Evolutionary conservation across 306 rosid genomes (phyloP).

Genomic region (Purshia tridentata): DNA sequence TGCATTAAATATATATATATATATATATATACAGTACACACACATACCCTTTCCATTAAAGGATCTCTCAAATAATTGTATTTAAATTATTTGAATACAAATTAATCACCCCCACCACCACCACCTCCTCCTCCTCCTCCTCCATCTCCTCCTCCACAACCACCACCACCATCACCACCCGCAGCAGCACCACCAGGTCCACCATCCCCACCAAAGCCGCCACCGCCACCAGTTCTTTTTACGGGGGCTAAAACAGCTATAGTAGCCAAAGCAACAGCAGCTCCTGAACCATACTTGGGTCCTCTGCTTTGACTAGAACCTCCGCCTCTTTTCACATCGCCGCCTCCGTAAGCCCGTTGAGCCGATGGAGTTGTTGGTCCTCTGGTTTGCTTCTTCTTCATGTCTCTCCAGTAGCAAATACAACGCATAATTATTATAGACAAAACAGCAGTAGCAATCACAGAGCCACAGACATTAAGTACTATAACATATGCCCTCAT

Average conservation of each 20-base stretch:
- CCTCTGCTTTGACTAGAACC: not conserved
- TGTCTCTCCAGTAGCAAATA: not conserved
- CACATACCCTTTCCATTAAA: no score
- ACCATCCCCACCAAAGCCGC: slow-evolving; percentile 1
- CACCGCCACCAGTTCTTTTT: not conserved
- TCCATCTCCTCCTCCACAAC: no score
- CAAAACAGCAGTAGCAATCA: not conserved
- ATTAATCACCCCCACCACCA: no score
- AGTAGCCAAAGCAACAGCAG: slow-evolving; percentile 26
- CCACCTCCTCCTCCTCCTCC: no score
- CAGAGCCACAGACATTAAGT: slow-evolving; percentile 9
- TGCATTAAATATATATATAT: no score
- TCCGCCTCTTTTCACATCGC: slow-evolving; percentile 1
- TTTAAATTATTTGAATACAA: no score
- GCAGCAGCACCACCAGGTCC: not conserved
- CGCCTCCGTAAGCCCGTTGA: not conserved
- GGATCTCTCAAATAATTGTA: no score
- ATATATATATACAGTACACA: no score
- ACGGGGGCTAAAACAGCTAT: slow-evolving; percentile 4
- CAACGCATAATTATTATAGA: not conserved
- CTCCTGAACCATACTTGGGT: slow-evolving; percentile 28
- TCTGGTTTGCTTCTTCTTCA: slow-evolving; percentile 5
- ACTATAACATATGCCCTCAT: slow-evolving; percentile 10
- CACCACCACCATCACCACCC: no score
- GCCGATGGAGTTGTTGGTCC: not conserved